These are phyloP conservation scores for Tolypocladium amazonense DNA, from an alignment of 2,329 filamentous ascomycete species.

Conservation along the genomic window DNA sequence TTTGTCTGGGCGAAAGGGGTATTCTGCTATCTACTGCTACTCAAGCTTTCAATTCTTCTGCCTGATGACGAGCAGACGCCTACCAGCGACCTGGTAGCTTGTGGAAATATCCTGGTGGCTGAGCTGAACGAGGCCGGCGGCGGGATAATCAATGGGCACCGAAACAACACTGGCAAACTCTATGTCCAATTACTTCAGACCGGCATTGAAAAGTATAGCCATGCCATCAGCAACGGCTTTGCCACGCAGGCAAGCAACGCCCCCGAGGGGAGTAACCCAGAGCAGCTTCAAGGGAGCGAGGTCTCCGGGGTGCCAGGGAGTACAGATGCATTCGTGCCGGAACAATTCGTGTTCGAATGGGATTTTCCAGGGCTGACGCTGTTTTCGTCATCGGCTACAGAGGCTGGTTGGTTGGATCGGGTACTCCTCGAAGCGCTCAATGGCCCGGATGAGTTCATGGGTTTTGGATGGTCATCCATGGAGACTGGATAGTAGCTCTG, in stretches of 20 bases:
- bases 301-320: background rate
- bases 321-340: slow-evolving; percentile 37
- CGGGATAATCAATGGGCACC: slow-evolving; percentile 8
- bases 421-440: slow-evolving; percentile 12
- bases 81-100: slow-evolving; percentile 7
- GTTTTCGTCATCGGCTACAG: slow-evolving; percentile 19
- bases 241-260: background rate
- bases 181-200: slow-evolving; percentile 14
- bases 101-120: slow-evolving; percentile 10
- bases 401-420: slow-evolving; percentile 14
- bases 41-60: slow-evolving; percentile 39
- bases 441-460: slow-evolving; percentile 11
- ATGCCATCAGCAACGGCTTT: background rate
- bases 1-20: slow-evolving; percentile 49
- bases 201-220: slow-evolving; percentile 10
- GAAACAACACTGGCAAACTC: slow-evolving; percentile 21
- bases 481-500: background rate
- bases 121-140: slow-evolving; percentile 13
- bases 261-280: background rate
- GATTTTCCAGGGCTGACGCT: slow-evolving; percentile 42
- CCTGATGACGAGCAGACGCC: slow-evolving; percentile 20
- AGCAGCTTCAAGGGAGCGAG: background rate
- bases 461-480: slow-evolving; percentile 4
- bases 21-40: slow-evolving; percentile 43
- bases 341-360: slow-evolving; percentile 47